Conservation (phyloP, 2,329 filamentous ascomycete species). For the Colletotrichum spaethianum region DNA sequence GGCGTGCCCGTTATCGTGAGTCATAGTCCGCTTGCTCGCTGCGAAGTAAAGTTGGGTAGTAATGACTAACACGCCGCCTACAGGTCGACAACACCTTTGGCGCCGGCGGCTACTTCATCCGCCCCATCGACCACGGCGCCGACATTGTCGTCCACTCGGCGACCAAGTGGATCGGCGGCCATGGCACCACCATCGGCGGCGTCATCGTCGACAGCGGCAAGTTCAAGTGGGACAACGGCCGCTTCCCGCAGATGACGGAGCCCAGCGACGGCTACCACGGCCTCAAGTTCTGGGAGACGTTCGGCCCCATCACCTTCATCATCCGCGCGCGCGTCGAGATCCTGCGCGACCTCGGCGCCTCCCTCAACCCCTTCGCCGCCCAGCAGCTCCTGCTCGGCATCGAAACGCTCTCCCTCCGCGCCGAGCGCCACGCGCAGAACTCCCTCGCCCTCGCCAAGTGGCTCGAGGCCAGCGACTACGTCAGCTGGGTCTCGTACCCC, state of each 20-base stretch:
- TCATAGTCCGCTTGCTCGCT: constrained; percentile 31
- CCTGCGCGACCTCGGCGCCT: constrained; percentile 86
- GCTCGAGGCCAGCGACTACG: constrained; percentile 86
- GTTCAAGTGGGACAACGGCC: constrained; percentile 90
- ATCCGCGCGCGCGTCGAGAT: constrained; percentile 92
- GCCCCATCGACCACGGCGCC: constrained; percentile 90
- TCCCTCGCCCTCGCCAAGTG: constrained; percentile 84
- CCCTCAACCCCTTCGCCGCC: constrained; percentile 90
- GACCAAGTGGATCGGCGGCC: constrained; percentile 97
- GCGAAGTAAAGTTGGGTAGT: background rate
- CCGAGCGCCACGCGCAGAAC: constrained; percentile 89
- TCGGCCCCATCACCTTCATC: constrained; percentile 85
- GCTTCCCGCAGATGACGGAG: constrained; percentile 95
- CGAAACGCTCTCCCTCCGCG: constrained; percentile 90
- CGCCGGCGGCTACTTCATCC: constrained; percentile 89
- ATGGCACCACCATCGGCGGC: constrained; percentile 92
- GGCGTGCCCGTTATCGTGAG: constrained; percentile 76
- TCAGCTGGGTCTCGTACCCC: constrained; percentile 95
- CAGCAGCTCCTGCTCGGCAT: constrained; percentile 92
- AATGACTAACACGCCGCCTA: background rate
- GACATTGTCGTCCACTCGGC: constrained; percentile 96
- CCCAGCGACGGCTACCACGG: constrained; percentile 92
- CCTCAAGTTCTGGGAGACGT: constrained; percentile 94
- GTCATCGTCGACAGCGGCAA: constrained; percentile 90
- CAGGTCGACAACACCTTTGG: constrained; percentile 96